A percentile compares a stretch with the other conserved stretches of the same genome.
Evolutionary conservation across 768 basidiomycete genomes (phyloP).

Genomic region (Grammothele lineata): DNA sequence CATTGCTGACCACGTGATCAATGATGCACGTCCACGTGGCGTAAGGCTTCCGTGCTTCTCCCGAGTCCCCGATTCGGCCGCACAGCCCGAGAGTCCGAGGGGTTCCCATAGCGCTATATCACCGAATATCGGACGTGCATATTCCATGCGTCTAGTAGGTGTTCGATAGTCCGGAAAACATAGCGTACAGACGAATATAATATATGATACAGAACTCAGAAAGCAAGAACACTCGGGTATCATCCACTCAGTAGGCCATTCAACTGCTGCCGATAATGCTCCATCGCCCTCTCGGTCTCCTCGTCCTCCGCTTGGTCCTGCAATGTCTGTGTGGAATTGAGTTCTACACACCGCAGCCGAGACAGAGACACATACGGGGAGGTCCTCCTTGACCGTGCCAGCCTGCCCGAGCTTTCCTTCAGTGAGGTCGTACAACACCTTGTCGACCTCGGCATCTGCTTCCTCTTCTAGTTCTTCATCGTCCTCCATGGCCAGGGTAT

Average conservation of each 20-base stretch:
- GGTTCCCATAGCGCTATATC: too few relatives aligned
- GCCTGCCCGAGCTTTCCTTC: conserved; percentile 92
- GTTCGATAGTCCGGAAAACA: not conserved
- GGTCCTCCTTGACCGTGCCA: conserved; percentile 62
- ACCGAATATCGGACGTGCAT: too few relatives aligned
- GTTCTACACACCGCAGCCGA: not conserved
- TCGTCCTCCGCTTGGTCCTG: conserved; percentile 70
- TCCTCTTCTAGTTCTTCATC: conserved; percentile 96
- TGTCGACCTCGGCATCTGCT: conserved; percentile 96
- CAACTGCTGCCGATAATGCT: conserved; percentile 85
- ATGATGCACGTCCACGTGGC: conserved; percentile 22
- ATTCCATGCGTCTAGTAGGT: too few relatives aligned
- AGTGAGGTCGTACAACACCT: conserved; percentile 91
- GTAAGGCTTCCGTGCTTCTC: conserved; percentile 1
- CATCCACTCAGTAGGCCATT: conserved; percentile 73
- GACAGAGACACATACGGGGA: conserved; percentile 56
- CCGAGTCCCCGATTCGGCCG: not conserved
- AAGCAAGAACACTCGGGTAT: not conserved
- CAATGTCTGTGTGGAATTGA: conserved; percentile 36
- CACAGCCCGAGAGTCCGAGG: too few relatives aligned
- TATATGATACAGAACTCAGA: conserved; percentile 1
- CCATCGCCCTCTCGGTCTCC: conserved; percentile 84
- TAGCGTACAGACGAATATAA: conserved; percentile 1
- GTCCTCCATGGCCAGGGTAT: conserved; percentile 86
- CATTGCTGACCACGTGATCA: conserved; percentile 17